Base-by-base conservation (phyloP, 768 basidiomycete species). In the Russula earlei region DNA sequence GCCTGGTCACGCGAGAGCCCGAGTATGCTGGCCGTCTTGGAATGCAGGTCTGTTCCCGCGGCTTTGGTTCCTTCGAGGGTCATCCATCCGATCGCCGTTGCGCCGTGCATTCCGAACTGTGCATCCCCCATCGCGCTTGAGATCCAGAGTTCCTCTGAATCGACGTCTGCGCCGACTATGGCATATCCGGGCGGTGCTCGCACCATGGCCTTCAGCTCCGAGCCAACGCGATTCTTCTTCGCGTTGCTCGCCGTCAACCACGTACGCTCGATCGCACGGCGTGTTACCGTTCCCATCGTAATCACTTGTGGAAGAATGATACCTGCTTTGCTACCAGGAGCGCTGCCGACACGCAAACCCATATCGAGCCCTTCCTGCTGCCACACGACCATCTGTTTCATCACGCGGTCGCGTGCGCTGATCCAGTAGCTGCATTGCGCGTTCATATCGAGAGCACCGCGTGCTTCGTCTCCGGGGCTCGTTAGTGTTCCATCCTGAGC, bases 201-300 rank as follows among this genome's bases (percentile, higher is more conserved):
- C 9, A 99, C 85, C 94, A 98, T 96, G 4, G 94, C 90, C 68
- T 98, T 98, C 59, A 98, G 80, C 70, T 99, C 96, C 0, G 93
- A 96, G 1, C 95, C 95, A n/a, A 98, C 89, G 19, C 96, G 85
- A 62, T 96, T 95, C 72, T 84, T 84, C 77, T 98, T 99, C 2
- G 96, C 94, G 64, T 99, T 99, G 62, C 92, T 93, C 0, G 96
- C 96, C 0, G 96, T 98, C 48, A 99, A 72, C 96, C 96, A 98
- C 2, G 95, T 98, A 70, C 86, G 90, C 72, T 98, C 96, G 60
- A 98, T 95, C 8, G 96, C 93, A 31, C 94, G 84, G 9, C 94
- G 91, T 15, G 95, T 99, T 51, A 98, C 91, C 0, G 96, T 97
- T 14, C 96, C 96, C 96, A 99, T 99, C 8, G 93, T 88, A 64